A percentile compares a stretch with the other conserved stretches of the same genome.
Evolutionary conservation across 257 asterid species (phyloP).

Genomic region (Galeopsis tetrahit): DNA sequence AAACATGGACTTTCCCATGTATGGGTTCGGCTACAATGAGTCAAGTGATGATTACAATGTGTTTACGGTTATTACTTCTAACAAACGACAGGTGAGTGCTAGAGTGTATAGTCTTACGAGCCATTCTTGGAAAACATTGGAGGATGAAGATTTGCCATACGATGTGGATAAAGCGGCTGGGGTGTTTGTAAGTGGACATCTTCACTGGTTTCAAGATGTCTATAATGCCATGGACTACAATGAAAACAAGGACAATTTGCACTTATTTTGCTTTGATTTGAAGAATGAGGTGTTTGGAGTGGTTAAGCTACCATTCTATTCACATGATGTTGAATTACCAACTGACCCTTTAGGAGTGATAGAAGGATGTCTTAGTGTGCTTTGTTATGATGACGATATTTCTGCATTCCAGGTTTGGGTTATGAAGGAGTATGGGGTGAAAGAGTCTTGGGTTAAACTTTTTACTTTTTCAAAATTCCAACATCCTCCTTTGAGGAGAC

Average conservation of each 20-base stretch:
- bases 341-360: conserved; percentile 31
- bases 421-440: no score
- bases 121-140: conserved; percentile 43
- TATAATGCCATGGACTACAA: no score
- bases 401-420: no score
- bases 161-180: conserved; percentile 6
- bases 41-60: conserved; percentile 44
- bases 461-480: no score
- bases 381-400: neutral
- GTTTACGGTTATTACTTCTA: conserved; percentile 31
- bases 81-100: conserved; percentile 23
- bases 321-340: neutral
- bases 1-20: neutral
- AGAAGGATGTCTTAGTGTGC: conserved; percentile 42
- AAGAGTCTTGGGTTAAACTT: no score
- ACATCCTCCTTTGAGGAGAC: no score
- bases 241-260: conserved; percentile 12
- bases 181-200: conserved; percentile 45
- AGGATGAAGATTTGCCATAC: conserved; percentile 16
- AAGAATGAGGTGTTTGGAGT: conserved; percentile 36
- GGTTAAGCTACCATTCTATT: conserved; percentile 35
- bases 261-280: conserved; percentile 44
- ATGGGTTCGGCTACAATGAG: conserved; percentile 48
- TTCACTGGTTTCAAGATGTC: conserved; percentile 42
- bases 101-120: conserved; percentile 41